These are phyloP conservation scores for Podosphaera xanthii DNA, from an alignment of 2,329 filamentous ascomycete species.

Conservation along the genomic window DNA sequence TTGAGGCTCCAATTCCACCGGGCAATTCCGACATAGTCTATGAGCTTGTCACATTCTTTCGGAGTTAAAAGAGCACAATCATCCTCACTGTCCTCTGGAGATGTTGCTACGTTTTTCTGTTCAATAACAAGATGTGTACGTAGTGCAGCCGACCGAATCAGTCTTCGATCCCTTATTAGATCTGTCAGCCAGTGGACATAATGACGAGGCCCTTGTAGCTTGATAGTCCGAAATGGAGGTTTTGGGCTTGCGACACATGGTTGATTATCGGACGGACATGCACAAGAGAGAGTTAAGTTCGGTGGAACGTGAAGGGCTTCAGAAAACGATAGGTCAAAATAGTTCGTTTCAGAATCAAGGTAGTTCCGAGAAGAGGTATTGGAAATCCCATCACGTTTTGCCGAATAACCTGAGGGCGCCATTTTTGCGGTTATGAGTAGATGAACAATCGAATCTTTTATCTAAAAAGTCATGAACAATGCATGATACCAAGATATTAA, in stretches of 20 bases:
- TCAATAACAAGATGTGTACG: neutral
- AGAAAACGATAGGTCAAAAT: neutral
- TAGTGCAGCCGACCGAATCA: neutral
- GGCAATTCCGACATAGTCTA: neutral
- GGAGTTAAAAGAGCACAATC: neutral
- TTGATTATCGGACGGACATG: neutral
- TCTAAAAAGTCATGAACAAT: neutral
- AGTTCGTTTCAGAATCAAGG: neutral
- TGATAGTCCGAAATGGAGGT: neutral
- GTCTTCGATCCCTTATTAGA: neutral
- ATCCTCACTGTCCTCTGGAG: neutral
- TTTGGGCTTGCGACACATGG: neutral
- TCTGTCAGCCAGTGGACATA: neutral
- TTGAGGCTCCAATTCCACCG: neutral
- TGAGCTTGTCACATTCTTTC: neutral
- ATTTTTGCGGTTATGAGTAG: neutral
- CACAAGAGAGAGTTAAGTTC: neutral
- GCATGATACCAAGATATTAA: neutral
- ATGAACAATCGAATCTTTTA: neutral
- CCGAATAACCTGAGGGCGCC: neutral
- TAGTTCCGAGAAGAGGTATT: neutral
- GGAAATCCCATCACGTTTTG: neutral
- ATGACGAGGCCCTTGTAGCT: neutral
- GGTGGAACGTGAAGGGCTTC: neutral
- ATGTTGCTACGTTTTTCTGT: neutral